Evolutionary conservation across 2,329 filamentous ascomycete species (phyloP).

Genomic region (Sarocladium strictum): DNA sequence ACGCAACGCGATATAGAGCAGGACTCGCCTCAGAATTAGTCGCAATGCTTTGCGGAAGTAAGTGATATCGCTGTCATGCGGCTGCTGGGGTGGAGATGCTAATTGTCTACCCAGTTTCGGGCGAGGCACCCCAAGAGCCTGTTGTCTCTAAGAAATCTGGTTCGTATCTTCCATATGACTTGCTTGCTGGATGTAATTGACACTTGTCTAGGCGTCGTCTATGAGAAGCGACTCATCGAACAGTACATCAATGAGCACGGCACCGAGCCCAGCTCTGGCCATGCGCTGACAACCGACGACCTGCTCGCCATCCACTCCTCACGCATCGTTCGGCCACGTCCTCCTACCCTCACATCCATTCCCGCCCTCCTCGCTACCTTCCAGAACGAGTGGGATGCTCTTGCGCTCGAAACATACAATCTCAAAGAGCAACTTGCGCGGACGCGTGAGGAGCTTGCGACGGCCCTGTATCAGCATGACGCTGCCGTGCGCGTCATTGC

Average conservation of each 20-base stretch:
- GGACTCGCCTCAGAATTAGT: slow-evolving; percentile 13
- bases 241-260: slow-evolving; percentile 91
- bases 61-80: slow-evolving; percentile 16
- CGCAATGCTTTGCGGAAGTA: slow-evolving; percentile 45
- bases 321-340: slow-evolving; percentile 78
- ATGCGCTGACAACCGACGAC: slow-evolving; percentile 77
- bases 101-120: slow-evolving; percentile 62
- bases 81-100: background rate
- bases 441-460: slow-evolving; percentile 88
- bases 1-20: background rate
- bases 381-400: slow-evolving; percentile 96
- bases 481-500: slow-evolving; percentile 94
- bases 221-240: slow-evolving; percentile 92
- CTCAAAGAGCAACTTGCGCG: slow-evolving; percentile 83
- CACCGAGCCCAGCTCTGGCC: slow-evolving; percentile 84
- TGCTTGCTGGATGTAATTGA: background rate
- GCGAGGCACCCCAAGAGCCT: slow-evolving; percentile 90
- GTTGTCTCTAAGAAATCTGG: slow-evolving; percentile 94
- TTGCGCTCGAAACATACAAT: slow-evolving; percentile 87
- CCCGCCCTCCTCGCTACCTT: slow-evolving; percentile 90
- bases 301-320: slow-evolving; percentile 81
- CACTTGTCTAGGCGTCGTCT: slow-evolving; percentile 63
- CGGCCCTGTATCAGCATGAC: slow-evolving; percentile 93
- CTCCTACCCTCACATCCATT: slow-evolving; percentile 91
- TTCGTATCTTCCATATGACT: slow-evolving; percentile 30